Conservation (phyloP, 2,329 filamentous ascomycete species). For the Cercospora sesami region DNA sequence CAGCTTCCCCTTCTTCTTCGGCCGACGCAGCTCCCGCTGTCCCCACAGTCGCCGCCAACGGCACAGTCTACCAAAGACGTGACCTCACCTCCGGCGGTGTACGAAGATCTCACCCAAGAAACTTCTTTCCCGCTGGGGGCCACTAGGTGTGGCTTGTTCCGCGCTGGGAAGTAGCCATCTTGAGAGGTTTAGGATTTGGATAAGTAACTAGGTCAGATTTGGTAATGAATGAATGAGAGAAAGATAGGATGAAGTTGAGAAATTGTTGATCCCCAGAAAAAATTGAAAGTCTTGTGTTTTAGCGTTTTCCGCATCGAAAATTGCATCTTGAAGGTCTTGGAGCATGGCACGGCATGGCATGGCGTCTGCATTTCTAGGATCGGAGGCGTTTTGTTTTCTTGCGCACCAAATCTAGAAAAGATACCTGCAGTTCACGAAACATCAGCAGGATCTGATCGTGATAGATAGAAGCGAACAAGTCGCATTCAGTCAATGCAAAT, state of each 20-base stretch:
- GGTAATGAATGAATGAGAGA: not conserved
- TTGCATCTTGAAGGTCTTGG: not conserved
- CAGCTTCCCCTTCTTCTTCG: not conserved
- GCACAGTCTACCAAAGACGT: constrained; percentile 7
- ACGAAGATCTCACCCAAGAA: constrained; percentile 2
- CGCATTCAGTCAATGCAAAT: not conserved
- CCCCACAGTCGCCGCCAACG: constrained; percentile 16
- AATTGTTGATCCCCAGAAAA: not conserved
- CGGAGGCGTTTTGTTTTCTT: not conserved
- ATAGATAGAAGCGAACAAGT: not conserved
- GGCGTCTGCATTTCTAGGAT: not conserved
- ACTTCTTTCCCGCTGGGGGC: constrained; percentile 1
- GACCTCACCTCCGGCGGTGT: not conserved
- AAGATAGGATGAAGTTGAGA: too few species aligned
- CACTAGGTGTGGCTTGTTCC: constrained; percentile 7
- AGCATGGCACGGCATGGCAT: not conserved
- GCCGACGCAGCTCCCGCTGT: not conserved
- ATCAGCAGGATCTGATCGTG: not conserved
- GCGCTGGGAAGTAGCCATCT: not conserved
- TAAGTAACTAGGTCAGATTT: not conserved
- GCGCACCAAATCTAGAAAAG: not conserved
- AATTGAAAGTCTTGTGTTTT: not conserved
- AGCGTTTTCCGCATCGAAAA: not conserved
- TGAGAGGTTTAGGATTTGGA: not conserved
- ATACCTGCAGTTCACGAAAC: not conserved